Evolutionary conservation across 2,329 filamentous ascomycete species (phyloP), one percentile per base, ranked within the genome.

Genomic region (Epichloe festucae): DNA sequence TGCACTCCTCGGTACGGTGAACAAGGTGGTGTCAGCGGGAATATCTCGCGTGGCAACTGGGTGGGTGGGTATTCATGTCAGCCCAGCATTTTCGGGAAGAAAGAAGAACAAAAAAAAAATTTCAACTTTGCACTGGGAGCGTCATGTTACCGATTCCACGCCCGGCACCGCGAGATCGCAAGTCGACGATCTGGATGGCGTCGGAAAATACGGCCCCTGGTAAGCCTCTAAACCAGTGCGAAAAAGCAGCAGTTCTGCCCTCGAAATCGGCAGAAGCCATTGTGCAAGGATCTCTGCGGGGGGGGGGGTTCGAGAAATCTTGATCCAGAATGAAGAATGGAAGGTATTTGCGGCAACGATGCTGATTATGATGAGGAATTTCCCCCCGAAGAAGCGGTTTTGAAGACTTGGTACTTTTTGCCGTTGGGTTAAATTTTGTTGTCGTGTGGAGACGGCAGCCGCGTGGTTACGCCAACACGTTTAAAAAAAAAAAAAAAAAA

Each of bases 41-140:
- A 95, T 87, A 55, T 88, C 79, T 53, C 75, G 65, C 21, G 70
- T 76, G 27, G 89, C 86, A 59, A 94, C 87, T 91, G 21, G 21
- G 2, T 17, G 17, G 17, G 17, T 17, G n/a, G n/a, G n/a, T 3
- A 35, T 17, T 35, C 52, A 5, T 17, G 40, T 51, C 35, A 54
- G 45, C n/a, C 31, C 14, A n/a, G 27, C 27, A 3, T 8, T 27
- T 8, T 27, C 0, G 2, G 27, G 2, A 3, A 0, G 2, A 27
- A 8, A 27, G 3, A 27, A 3, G 7, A 27, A 23, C 0, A 7
- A 27, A 8, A 27, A 3, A 8, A 3, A 27, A 27, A 23, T 23
- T 0, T 19, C 19, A 21, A 21, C 2, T 4, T 23, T 43, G 38
- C 35, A 35, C 15, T 19, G 7, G 15, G 17, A 10, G 27, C 6